Evolutionary conservation across 1,284 basidiomycete genomes (phyloP).

Genomic region (Irpex sp.): DNA sequence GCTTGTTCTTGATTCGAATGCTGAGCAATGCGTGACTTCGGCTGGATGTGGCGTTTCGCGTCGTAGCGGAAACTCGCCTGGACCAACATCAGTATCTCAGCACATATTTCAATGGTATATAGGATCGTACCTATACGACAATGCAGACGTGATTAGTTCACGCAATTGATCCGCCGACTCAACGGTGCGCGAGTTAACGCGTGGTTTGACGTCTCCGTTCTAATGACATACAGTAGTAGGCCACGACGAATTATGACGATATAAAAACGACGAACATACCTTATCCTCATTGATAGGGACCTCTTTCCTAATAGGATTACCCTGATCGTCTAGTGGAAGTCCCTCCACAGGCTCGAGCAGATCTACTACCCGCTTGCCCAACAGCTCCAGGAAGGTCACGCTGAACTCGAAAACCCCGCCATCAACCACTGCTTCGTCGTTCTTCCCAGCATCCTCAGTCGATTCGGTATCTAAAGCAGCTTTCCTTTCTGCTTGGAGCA

Average conservation of each 20-base stretch:
- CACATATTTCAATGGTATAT: neutral
- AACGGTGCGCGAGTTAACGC: conserved; percentile 12
- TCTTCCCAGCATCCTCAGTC: conserved; percentile 4
- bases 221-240: conserved; percentile 1
- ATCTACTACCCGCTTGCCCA: conserved; percentile 26
- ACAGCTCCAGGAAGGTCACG: conserved; percentile 30
- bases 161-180: conserved; percentile 27
- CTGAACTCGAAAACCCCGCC: conserved; percentile 26
- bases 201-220: conserved; percentile 28
- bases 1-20: conserved; percentile 29
- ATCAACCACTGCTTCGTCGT: neutral
- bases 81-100: neutral
- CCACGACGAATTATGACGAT: neutral
- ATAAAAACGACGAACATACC: conserved; percentile 12
- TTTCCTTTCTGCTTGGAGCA: conserved; percentile 15
- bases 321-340: conserved; percentile 20
- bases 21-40: conserved; percentile 33
- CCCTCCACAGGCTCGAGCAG: conserved; percentile 14
- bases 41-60: conserved; percentile 28
- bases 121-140: conserved; percentile 24
- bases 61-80: conserved; percentile 28
- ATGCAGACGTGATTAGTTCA: conserved; percentile 25
- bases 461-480: neutral
- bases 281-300: conserved; percentile 30
- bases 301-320: conserved; percentile 24